Percentiles rank a stretch among this genome's conserved stretches.
phyloP scores from a whole-genome alignment of 371 early-diverging fungal species.

The Chytridium lagenaria region DNA sequence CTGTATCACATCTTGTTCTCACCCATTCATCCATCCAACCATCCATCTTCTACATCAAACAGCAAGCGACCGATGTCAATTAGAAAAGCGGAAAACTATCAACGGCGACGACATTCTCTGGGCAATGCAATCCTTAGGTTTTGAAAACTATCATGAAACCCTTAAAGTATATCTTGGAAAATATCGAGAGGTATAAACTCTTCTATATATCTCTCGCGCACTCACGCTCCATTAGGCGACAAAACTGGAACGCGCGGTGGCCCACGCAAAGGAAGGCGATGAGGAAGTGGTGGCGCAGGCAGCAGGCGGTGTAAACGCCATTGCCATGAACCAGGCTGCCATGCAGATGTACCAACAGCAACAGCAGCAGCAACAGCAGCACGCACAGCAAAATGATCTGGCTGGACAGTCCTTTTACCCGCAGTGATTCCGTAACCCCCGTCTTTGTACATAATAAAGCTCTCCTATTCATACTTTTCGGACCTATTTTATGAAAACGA shows the following conservation, averaged over 20 bases:
- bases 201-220: neutral
- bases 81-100: conserved; percentile 98
- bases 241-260: conserved; percentile 6
- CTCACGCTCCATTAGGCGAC: neutral
- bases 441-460: too few relatives aligned
- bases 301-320: conserved; percentile 3
- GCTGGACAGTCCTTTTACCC: too few relatives aligned
- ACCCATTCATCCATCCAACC: too few relatives aligned
- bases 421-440: too few relatives aligned
- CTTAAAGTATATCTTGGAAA: conserved; percentile 90
- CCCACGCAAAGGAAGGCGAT: conserved; percentile 3
- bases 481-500: too few relatives aligned
- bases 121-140: conserved; percentile 98
- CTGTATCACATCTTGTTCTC: too few relatives aligned
- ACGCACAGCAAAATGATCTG: too few relatives aligned
- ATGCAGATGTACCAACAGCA: neutral
- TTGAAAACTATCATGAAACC: conserved; percentile 97
- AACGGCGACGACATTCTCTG: conserved; percentile 99
- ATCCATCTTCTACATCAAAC: neutral
- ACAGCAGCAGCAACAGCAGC: too few relatives aligned
- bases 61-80: conserved; percentile 93
- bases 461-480: too few relatives aligned
- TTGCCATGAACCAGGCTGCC: conserved; percentile 7
- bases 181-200: conserved; percentile 80
- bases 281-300: neutral